These are phyloP conservation scores for Sabuloglossum arenarium DNA, from an alignment of 495 filamentous ascomycete genomes.

Conservation along the genomic window DNA sequence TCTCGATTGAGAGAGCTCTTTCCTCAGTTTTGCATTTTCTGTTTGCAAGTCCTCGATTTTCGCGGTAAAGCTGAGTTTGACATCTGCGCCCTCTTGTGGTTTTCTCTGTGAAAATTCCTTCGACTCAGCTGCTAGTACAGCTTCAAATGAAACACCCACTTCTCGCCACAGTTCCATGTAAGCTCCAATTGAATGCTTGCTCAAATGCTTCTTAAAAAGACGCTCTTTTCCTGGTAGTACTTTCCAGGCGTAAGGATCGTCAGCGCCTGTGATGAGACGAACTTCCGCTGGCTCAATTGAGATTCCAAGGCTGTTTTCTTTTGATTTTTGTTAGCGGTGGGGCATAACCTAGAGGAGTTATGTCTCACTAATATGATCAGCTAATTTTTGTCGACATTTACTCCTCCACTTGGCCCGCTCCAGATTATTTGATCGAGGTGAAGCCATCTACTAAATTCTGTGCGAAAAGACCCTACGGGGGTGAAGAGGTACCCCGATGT, in stretches of 20 bases:
- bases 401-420: neutral
- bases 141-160: slow-evolving; percentile 11
- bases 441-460: too few relatives aligned
- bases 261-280: slow-evolving; percentile 8
- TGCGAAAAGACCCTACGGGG: too few relatives aligned
- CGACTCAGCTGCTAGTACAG: slow-evolving; percentile 5
- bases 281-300: slow-evolving; percentile 11
- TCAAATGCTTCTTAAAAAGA: slow-evolving; percentile 10
- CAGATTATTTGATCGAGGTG: neutral
- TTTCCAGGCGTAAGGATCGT: slow-evolving; percentile 9
- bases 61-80: neutral
- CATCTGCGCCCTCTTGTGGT: neutral
- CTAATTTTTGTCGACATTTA: neutral
- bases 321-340: neutral
- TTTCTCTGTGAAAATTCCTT: neutral
- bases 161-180: slow-evolving; percentile 12
- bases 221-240: slow-evolving; percentile 6
- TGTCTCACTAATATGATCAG: neutral
- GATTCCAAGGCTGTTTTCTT: slow-evolving; percentile 12
- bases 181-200: slow-evolving; percentile 12
- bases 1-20: neutral
- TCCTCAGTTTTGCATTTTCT: slow-evolving; percentile 4
- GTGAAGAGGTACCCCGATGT: neutral
- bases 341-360: neutral
- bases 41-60: slow-evolving; percentile 1